Evolutionary conservation across 148 eudicot species (phyloP).

Genomic region (Mesembryanthemum crystallinum): DNA sequence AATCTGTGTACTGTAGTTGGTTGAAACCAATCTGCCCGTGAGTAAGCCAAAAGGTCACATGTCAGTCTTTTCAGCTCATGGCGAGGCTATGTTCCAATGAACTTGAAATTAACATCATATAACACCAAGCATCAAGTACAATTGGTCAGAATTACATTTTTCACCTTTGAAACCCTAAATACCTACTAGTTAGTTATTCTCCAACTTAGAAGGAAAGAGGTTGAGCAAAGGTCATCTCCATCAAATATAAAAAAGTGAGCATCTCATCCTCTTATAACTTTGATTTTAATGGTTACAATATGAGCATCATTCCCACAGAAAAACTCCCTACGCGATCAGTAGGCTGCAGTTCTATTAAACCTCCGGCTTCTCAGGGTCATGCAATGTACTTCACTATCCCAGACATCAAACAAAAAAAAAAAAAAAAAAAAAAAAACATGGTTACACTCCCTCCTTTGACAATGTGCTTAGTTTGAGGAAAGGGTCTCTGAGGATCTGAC

Average conservation of each 20-base stretch:
- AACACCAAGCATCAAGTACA: not conserved
- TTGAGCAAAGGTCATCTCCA: not conserved
- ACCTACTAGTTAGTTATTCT: not conserved
- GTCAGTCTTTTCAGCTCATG: not conserved
- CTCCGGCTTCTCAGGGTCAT: not conserved
- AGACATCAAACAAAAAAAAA: too few species aligned
- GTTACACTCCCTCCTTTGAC: not conserved
- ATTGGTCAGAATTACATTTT: not conserved
- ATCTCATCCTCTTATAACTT: too few species aligned
- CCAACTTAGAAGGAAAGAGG: too few species aligned
- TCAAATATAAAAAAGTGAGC: not conserved
- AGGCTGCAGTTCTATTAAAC: not conserved
- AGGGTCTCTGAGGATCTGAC: not conserved
- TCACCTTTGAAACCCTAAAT: not conserved
- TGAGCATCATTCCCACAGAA: not conserved
- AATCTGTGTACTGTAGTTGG: conserved; percentile 71
- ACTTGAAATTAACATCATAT: not conserved
- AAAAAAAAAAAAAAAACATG: not conserved
- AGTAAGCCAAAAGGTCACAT: conserved; percentile 10
- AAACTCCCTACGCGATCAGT: not conserved
- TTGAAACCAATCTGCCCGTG: conserved; percentile 83
- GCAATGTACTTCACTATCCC: not conserved
- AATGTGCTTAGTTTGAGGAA: not conserved
- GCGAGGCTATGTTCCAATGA: not conserved
- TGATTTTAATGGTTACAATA: not conserved